Percentiles rank a stretch among this genome's conserved stretches.
Evolutionary conservation across 225 moss, liverwort and hornwort species (phyloP).

Genomic region (Takakia lepidozioides): DNA sequence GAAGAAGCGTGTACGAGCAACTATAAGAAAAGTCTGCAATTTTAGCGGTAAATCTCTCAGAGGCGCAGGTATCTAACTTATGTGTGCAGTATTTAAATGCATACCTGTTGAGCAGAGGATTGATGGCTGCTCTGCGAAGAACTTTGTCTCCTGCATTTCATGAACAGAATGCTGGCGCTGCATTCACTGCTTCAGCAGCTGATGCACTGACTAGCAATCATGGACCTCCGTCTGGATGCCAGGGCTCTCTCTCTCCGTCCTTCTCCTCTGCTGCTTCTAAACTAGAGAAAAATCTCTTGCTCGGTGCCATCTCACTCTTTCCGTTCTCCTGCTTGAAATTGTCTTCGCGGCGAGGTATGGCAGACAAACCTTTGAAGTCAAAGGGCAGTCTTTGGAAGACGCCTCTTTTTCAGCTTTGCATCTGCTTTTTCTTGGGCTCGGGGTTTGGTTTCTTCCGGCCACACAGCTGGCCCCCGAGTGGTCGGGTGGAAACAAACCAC

Average conservation of each 20-base stretch:
- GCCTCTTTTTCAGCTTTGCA: conserved; percentile 28
- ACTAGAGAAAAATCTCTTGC: not conserved
- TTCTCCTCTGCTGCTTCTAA: conserved; percentile 1
- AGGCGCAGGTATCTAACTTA: no score
- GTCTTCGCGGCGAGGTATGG: conserved; percentile 2
- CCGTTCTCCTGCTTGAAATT: conserved; percentile 5
- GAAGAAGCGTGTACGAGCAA: no score
- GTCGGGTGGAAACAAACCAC: no score
- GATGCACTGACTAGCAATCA: not conserved
- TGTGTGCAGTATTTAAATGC: no score
- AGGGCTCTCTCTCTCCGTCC: no score
- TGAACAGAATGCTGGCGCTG: conserved; percentile 10
- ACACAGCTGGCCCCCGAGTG: conserved; percentile 17
- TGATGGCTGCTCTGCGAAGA: conserved; percentile 34
- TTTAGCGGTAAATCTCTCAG: no score
- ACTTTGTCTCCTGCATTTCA: conserved; percentile 12
- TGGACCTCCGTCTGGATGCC: no score
- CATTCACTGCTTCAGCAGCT: conserved; percentile 4
- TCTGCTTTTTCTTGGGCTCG: conserved; percentile 36
- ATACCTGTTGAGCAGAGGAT: no score
- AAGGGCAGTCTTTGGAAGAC: conserved; percentile 40
- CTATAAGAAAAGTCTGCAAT: no score
- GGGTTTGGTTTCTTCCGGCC: conserved; percentile 26
- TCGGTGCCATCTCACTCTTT: conserved; percentile 1
- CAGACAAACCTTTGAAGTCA: conserved; percentile 19